phyloP scores from a whole-genome alignment of 1,139 yeast genomes.

The Magnusiomyces clavatus region DNA sequence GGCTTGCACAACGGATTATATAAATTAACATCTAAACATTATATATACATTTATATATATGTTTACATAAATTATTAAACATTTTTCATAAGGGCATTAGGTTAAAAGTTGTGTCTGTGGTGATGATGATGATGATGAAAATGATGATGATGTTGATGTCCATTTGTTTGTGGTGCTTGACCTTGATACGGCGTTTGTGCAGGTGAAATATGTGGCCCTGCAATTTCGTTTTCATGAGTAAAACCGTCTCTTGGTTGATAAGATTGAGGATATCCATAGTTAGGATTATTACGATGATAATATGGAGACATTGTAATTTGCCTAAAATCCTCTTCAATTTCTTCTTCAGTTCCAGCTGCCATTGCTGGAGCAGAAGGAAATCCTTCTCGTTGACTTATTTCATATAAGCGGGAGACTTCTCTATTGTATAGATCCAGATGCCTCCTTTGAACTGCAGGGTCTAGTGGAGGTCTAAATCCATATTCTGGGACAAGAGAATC shows the following conservation, averaged over 20 bases:
- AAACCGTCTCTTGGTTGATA: no score
- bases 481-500: conserved; percentile 59
- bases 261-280: not conserved
- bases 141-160: not conserved
- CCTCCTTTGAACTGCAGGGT: conserved; percentile 38
- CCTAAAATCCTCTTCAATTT: conserved; percentile 25
- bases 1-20: not conserved
- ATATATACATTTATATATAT: not conserved
- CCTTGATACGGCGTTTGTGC: not conserved
- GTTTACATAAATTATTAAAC: not conserved
- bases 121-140: conserved; percentile 2
- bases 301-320: conserved; percentile 4
- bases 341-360: conserved; percentile 37
- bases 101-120: not conserved
- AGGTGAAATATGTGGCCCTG: not conserved
- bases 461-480: conserved; percentile 30
- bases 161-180: not conserved
- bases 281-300: not conserved
- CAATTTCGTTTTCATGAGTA: no score
- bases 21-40: not conserved
- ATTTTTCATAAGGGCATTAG: not conserved
- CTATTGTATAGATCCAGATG: conserved; percentile 48
- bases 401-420: conserved; percentile 52
- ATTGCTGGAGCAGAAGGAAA: conserved; percentile 55
- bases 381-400: conserved; percentile 51